Percentiles rank a stretch among this genome's conserved stretches.
phyloP scores from a whole-genome alignment of 2,329 filamentous ascomycete genomes.

The Pseudopithomyces chartarum region DNA sequence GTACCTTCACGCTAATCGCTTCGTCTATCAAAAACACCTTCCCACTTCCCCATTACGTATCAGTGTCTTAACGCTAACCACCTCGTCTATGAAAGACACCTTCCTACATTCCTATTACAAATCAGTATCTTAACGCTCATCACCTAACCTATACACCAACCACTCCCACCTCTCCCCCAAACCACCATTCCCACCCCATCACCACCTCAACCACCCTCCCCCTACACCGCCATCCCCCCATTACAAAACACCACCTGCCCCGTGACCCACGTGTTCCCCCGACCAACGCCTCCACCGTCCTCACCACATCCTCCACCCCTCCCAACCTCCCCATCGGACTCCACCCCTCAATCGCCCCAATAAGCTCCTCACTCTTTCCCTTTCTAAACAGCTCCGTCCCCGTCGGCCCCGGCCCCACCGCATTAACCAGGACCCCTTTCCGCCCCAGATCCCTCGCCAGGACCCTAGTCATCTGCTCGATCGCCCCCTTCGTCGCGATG shows the following conservation, averaged over 20 bases:
- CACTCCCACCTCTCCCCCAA: too few relatives aligned
- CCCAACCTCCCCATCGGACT: constrained; percentile 28
- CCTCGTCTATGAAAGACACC: too few relatives aligned
- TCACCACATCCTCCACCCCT: constrained; percentile 31
- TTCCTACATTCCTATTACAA: too few relatives aligned
- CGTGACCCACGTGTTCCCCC: constrained; percentile 31
- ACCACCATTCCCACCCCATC: too few relatives aligned
- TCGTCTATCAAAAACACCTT: too few relatives aligned
- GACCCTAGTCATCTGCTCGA: constrained; percentile 63
- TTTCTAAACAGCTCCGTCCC: constrained; percentile 60
- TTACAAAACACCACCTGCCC: constrained; percentile 36
- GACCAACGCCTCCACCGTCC: constrained; percentile 24
- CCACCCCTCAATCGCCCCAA: constrained; percentile 22
- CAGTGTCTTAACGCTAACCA: too few relatives aligned
- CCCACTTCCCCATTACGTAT: too few relatives aligned
- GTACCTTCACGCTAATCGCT: too few relatives aligned
- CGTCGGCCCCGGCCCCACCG: constrained; percentile 59
- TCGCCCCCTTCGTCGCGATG: constrained; percentile 61
- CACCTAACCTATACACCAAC: too few relatives aligned
- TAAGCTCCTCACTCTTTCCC: constrained; percentile 41
- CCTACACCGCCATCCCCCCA: constrained; percentile 28
- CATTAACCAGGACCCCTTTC: constrained; percentile 59
- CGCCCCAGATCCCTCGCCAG: constrained; percentile 61
- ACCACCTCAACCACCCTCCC: too few relatives aligned
- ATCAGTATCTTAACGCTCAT: too few relatives aligned